Evolutionary conservation across 2,329 filamentous ascomycete species (phyloP).

Genomic region (Aspergillus arachidicola): DNA sequence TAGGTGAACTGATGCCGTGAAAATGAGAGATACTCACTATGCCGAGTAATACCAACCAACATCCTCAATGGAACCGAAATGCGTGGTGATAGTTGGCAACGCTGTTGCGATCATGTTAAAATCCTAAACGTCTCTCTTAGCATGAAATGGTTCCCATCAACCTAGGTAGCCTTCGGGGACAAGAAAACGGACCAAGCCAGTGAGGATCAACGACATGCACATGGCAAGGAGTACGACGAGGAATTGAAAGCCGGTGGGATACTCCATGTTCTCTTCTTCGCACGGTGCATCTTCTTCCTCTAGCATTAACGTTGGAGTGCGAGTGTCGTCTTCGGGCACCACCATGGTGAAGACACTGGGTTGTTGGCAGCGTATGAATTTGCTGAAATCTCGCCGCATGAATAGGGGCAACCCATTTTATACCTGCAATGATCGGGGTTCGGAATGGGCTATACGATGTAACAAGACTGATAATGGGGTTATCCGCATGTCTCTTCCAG

Average conservation of each 20-base stretch:
- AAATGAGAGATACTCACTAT: neutral
- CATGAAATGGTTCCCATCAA: neutral
- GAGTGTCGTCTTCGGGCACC: neutral
- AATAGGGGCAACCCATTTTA: neutral
- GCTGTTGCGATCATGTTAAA: slow-evolving; percentile 11
- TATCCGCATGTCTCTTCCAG: neutral
- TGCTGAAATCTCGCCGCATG: neutral
- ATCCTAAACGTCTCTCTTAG: slow-evolving; percentile 3
- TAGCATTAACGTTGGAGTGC: neutral
- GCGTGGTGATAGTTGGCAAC: slow-evolving; percentile 4
- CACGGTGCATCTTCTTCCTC: neutral
- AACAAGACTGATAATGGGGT: neutral
- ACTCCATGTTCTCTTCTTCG: neutral
- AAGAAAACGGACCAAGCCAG: neutral
- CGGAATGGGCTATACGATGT: neutral
- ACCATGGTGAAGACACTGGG: neutral
- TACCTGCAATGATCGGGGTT: neutral
- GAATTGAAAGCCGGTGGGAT: neutral
- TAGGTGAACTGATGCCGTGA: neutral
- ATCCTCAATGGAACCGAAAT: slow-evolving; percentile 5
- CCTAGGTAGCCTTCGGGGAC: neutral
- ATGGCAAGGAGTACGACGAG: neutral
- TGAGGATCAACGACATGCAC: neutral
- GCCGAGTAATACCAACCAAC: slow-evolving; percentile 12
- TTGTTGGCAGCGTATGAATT: neutral